Percentiles rank a stretch among this genome's conserved stretches.
Conservation (phyloP, 768 basidiomycete species). For the Cystofilobasidium ferigula region DNA sequence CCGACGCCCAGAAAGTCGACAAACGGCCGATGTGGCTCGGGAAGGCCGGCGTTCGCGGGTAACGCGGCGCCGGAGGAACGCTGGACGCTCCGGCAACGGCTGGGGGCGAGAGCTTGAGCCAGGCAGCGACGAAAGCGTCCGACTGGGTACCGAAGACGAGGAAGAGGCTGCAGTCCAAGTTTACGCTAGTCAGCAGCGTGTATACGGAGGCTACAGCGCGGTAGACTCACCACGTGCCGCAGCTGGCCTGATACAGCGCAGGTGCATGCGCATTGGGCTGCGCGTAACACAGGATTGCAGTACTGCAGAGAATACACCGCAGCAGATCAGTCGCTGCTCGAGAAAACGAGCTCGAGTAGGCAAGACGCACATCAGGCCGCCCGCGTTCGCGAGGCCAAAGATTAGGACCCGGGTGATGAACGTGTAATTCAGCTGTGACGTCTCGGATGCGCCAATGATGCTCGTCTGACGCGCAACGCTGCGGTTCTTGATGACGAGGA, state of each 20-base stretch:
- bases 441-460: conserved; percentile 2
- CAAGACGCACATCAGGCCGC: not conserved
- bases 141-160: not conserved
- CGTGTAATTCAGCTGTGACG: not conserved
- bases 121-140: not conserved
- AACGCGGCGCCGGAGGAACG: not conserved
- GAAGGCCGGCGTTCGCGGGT: not conserved
- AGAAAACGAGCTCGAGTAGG: not conserved
- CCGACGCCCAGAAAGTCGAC: not conserved
- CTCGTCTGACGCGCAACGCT: not conserved
- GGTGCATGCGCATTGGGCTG: not conserved
- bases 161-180: not conserved
- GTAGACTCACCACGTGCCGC: not conserved
- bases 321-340: not conserved
- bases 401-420: not conserved
- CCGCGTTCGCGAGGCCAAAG: not conserved
- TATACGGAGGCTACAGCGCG: no score
- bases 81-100: not conserved
- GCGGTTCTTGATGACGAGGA: not conserved
- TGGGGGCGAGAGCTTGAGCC: not conserved
- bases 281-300: not conserved
- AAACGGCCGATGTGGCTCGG: not conserved
- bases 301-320: not conserved
- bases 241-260: not conserved
- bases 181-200: not conserved